phyloP scores from a whole-genome alignment of 148 eudicot genomes.

The Pharnaceum exiguum region DNA sequence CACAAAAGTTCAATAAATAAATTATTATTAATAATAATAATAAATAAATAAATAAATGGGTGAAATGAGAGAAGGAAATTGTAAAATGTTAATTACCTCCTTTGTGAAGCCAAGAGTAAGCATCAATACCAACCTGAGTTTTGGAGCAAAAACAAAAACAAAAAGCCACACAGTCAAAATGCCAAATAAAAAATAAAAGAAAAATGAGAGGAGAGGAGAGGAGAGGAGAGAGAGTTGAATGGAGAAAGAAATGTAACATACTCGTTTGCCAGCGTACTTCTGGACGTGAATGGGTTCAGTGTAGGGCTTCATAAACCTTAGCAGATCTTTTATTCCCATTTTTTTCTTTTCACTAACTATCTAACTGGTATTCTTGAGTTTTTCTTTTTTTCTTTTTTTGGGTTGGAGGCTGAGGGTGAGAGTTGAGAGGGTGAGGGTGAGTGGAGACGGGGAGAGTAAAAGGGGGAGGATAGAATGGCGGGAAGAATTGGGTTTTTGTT shows the following conservation, averaged over 20 bases:
- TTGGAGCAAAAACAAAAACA: neutral
- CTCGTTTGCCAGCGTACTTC: slow-evolving; percentile 71
- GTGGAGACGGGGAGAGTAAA: too few relatives aligned
- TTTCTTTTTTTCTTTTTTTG: too few relatives aligned
- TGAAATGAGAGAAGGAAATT: too few relatives aligned
- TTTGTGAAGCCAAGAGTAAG: slow-evolving; percentile 93
- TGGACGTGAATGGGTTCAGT: slow-evolving; percentile 67
- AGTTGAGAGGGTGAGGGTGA: too few relatives aligned
- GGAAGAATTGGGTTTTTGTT: too few relatives aligned
- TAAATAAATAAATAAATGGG: neutral
- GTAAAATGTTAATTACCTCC: slow-evolving; percentile 44
- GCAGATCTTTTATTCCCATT: slow-evolving; percentile 87
- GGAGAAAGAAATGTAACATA: slow-evolving; percentile 13
- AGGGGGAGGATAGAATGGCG: too few relatives aligned
- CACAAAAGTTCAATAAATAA: too few relatives aligned
- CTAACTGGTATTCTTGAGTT: neutral
- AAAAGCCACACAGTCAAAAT: neutral
- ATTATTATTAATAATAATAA: too few relatives aligned
- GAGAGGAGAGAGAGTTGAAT: neutral
- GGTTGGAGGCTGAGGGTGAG: too few relatives aligned
- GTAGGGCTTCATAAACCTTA: slow-evolving; percentile 75
- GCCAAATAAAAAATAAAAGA: neutral
- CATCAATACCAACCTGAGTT: slow-evolving; percentile 80
- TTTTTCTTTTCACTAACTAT: slow-evolving; percentile 8
- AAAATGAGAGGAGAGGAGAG: neutral